Percentiles rank a stretch among this genome's conserved stretches.
phyloP scores from a whole-genome alignment of 257 asterid genomes.

The Penstemon eatonii region DNA sequence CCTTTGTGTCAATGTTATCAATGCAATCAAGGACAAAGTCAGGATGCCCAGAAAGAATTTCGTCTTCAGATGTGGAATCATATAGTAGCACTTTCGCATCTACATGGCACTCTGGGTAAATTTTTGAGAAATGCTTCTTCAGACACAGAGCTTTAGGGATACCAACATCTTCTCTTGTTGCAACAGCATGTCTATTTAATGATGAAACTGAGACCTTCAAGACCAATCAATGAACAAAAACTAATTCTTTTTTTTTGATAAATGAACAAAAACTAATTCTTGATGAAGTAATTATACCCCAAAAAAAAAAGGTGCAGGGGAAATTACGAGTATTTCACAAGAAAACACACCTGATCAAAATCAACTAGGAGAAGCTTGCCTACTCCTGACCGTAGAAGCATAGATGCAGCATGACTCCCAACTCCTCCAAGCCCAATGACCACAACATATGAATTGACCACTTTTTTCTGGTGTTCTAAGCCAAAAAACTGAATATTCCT shows the following conservation, averaged over 20 bases:
- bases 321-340: conserved; percentile 4
- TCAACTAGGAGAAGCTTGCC: conserved; percentile 92
- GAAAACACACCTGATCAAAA: conserved; percentile 78
- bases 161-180: conserved; percentile 96
- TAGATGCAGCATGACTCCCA: conserved; percentile 97
- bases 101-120: conserved; percentile 86
- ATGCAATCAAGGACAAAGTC: conserved; percentile 93
- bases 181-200: conserved; percentile 95
- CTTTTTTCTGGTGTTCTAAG: conserved; percentile 72
- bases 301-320: background rate
- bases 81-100: conserved; percentile 81
- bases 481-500: conserved; percentile 98
- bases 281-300: conserved; percentile 4
- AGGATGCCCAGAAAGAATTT: conserved; percentile 85
- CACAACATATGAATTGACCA: conserved; percentile 79
- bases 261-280: conserved; percentile 21
- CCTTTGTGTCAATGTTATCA: conserved; percentile 97
- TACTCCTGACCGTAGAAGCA: conserved; percentile 94
- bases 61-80: conserved; percentile 89
- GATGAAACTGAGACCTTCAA: conserved; percentile 93
- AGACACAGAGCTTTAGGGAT: conserved; percentile 84
- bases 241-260: too few relatives aligned
- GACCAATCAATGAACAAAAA: conserved; percentile 28
- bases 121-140: conserved; percentile 74
- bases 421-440: conserved; percentile 99